phyloP scores from a whole-genome alignment of 73 alveolate species.

The Tetrahymena elliotti region DNA sequence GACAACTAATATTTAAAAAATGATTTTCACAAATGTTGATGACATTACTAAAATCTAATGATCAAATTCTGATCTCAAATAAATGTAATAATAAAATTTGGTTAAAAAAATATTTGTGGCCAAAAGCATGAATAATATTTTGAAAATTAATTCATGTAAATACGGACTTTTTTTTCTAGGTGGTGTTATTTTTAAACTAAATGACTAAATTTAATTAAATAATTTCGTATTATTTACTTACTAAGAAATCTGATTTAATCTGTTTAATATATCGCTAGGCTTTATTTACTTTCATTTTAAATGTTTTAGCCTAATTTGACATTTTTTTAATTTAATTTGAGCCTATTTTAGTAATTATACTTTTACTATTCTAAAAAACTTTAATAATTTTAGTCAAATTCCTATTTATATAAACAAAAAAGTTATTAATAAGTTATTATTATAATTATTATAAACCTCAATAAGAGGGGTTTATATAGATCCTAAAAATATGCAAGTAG shows the following conservation, averaged over 20 bases:
- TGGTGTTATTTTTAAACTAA: too few relatives aligned
- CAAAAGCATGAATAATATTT: too few relatives aligned
- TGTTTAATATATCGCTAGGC: background rate
- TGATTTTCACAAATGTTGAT: background rate
- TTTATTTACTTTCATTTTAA: too few relatives aligned
- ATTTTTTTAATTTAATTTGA: background rate
- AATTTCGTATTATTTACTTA: background rate
- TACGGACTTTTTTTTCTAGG: background rate
- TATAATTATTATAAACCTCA: background rate
- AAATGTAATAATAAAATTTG: too few relatives aligned
- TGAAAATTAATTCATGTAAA: background rate
- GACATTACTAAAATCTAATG: background rate
- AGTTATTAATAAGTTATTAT: too few relatives aligned
- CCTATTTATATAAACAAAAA: background rate
- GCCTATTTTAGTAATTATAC: background rate
- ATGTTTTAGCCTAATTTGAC: too few relatives aligned
- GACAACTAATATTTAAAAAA: background rate
- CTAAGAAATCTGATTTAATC: background rate
- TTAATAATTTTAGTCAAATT: too few relatives aligned
- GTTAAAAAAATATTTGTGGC: too few relatives aligned
- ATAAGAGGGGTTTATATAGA: background rate
- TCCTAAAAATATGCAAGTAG: background rate
- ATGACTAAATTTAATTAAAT: background rate
- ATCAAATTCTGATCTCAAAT: too few relatives aligned
- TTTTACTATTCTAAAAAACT: background rate